A percentile compares a stretch with the other conserved stretches of the same genome.
These are phyloP conservation scores for Backusella australiensis DNA, from an alignment of 192 early-diverging fungal species.

Conservation along the genomic window DNA sequence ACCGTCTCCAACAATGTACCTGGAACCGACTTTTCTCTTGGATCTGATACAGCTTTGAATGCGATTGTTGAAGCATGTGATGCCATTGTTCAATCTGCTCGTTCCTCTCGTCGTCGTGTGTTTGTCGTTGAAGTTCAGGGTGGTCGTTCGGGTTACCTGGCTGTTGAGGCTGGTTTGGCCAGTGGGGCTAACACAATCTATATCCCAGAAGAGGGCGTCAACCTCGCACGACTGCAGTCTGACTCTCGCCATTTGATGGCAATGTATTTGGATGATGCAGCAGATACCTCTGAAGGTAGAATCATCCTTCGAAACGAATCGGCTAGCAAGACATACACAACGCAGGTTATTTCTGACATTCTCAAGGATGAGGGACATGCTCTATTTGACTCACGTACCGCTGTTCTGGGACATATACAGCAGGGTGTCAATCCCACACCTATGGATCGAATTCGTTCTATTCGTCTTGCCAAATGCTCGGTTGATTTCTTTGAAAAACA, in stretches of 20 bases:
- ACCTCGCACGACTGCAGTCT: constrained; percentile 72
- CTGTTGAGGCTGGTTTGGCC: constrained; percentile 79
- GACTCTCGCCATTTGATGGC: constrained; percentile 79
- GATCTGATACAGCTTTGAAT: constrained; percentile 92
- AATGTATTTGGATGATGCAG: constrained; percentile 74
- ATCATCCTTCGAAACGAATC: constrained; percentile 81
- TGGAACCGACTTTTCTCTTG: constrained; percentile 92
- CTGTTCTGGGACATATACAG: constrained; percentile 92
- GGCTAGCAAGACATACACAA: constrained; percentile 81
- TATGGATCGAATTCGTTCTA: constrained; percentile 88
- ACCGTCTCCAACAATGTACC: constrained; percentile 98
- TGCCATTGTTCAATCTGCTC: constrained; percentile 89
- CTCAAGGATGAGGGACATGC: constrained; percentile 84
- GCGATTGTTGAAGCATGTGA: constrained; percentile 91
- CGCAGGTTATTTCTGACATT: constrained; percentile 86
- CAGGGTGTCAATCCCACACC: constrained; percentile 92
- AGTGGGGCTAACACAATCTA: constrained; percentile 87
- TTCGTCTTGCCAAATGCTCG: constrained; percentile 78
- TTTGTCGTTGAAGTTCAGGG: constrained; percentile 98
- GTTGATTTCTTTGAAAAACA: constrained; percentile 81
- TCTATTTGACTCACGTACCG: constrained; percentile 86
- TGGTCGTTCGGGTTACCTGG: constrained; percentile 90
- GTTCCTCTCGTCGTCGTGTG: constrained; percentile 84
- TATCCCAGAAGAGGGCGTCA: constrained; percentile 91
- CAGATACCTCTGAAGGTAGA: constrained; percentile 74